A percentile compares a stretch with the other conserved stretches of the same genome.
phyloP scores from a whole-genome alignment of 176 grass and related monocot species.

The Cymbopogon citratus region DNA sequence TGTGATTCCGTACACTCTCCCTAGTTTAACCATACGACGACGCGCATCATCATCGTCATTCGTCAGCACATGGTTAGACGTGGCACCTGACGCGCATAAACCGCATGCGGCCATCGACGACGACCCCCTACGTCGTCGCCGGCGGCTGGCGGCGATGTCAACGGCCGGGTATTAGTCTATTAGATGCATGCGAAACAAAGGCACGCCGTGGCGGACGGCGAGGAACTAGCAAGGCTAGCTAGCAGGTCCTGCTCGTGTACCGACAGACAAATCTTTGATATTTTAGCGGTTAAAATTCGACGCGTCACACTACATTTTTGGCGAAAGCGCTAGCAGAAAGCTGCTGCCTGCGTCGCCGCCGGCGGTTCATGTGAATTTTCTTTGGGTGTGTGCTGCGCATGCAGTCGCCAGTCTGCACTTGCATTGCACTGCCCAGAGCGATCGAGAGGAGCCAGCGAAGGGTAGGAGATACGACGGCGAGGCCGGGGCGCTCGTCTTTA shows the following conservation, averaged over 20 bases:
- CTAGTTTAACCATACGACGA: no score
- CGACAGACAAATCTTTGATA: background rate
- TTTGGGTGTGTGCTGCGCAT: background rate
- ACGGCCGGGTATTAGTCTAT: background rate
- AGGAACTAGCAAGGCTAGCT: background rate
- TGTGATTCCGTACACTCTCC: no score
- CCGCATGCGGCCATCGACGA: background rate
- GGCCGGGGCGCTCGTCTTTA: conserved; percentile 24
- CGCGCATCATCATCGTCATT: no score
- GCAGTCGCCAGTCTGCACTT: background rate
- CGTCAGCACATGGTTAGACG: background rate
- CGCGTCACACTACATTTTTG: background rate
- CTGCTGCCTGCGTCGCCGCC: background rate
- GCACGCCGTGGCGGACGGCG: background rate
- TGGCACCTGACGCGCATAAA: background rate
- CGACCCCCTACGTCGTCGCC: background rate
- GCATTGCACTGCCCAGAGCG: background rate
- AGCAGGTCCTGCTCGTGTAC: background rate
- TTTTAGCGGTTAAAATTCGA: background rate
- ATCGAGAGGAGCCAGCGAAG: background rate
- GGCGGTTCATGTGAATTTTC: conserved; percentile 2
- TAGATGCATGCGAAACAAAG: background rate
- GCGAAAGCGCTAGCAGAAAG: background rate
- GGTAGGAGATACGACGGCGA: background rate
- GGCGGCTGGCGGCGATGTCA: background rate